Evolutionary conservation across 164 flowering plant species (phyloP).

Genomic region (Cinnamomum micranthum): DNA sequence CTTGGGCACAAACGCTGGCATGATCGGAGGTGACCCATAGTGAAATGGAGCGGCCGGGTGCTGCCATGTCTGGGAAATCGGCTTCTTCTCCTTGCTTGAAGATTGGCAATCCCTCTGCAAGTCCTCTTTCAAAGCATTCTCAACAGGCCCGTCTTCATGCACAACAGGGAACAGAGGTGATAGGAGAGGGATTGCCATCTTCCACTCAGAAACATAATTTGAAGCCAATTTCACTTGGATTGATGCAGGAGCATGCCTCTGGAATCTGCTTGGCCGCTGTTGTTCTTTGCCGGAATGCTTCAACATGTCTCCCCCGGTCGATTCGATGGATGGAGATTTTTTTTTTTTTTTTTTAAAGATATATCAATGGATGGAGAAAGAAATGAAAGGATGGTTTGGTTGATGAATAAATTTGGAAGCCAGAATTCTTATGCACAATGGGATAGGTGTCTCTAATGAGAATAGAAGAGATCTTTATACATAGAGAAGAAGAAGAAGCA

Average conservation of each 20-base stretch:
- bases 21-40: slow-evolving; percentile 36
- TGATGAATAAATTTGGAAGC: background rate
- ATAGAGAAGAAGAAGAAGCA: too few species aligned
- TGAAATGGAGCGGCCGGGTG: slow-evolving; percentile 73
- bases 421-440: background rate
- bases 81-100: slow-evolving; percentile 20
- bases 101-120: slow-evolving; percentile 15
- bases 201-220: slow-evolving; percentile 42
- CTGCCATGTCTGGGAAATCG: slow-evolving; percentile 58
- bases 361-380: background rate
- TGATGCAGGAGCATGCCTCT: slow-evolving; percentile 68
- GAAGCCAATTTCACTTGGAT: slow-evolving; percentile 47
- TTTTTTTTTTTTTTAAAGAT: background rate
- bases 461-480: too few species aligned
- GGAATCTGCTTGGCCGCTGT: slow-evolving; percentile 39
- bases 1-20: slow-evolving; percentile 28
- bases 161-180: slow-evolving; percentile 40
- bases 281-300: slow-evolving; percentile 11
- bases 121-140: background rate
- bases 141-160: slow-evolving; percentile 15
- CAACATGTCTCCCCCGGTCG: slow-evolving; percentile 18
- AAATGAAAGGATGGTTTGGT: background rate
- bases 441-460: too few species aligned
- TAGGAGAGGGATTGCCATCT: slow-evolving; percentile 77
- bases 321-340: background rate